Percentiles rank a stretch among this genome's conserved stretches.
phyloP scores from a whole-genome alignment of 805 yeast genomes.

The Metschnikowia gruessii region DNA sequence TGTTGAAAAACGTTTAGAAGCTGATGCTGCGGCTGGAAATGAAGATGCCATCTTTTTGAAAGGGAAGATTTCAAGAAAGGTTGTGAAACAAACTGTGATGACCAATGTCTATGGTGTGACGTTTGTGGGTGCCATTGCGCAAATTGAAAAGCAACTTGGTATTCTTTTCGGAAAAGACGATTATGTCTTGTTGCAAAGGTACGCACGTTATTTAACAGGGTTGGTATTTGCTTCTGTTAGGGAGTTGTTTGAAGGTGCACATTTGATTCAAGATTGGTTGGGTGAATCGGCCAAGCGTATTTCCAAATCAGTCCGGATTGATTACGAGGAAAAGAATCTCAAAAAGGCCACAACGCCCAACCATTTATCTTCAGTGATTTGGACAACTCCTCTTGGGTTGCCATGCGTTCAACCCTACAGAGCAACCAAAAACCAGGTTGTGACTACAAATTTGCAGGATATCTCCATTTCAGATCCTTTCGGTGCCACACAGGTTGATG shows the following conservation, averaged over 20 bases:
- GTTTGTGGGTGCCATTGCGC: conserved; percentile 86
- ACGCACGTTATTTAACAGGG: conserved; percentile 60
- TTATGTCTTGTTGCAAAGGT: conserved; percentile 22
- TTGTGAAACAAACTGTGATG: conserved; percentile 97
- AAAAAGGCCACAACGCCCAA: conserved; percentile 48
- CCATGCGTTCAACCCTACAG: conserved; percentile 98
- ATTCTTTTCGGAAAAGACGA: conserved; percentile 51
- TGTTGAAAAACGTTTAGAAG: conserved; percentile 53
- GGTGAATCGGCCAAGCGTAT: conserved; percentile 82
- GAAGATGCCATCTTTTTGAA: conserved; percentile 52
- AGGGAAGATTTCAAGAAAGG: conserved; percentile 73
- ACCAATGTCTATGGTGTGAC: conserved; percentile 98
- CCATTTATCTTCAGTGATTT: conserved; percentile 83
- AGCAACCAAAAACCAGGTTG: conserved; percentile 56
- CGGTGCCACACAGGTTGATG: conserved; percentile 74
- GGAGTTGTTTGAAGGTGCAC: conserved; percentile 87
- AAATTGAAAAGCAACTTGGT: conserved; percentile 74
- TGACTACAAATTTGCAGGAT: conserved; percentile 82
- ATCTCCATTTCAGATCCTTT: conserved; percentile 89
- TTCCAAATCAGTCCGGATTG: conserved; percentile 71
- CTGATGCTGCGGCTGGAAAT: conserved; percentile 52
- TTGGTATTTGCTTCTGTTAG: conserved; percentile 82
- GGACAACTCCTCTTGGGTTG: conserved; percentile 96
- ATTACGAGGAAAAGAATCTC: conserved; percentile 43
- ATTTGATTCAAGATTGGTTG: conserved; percentile 93